Conservation (phyloP, 495 filamentous ascomycete species). For the Neurospora sp. region DNA sequence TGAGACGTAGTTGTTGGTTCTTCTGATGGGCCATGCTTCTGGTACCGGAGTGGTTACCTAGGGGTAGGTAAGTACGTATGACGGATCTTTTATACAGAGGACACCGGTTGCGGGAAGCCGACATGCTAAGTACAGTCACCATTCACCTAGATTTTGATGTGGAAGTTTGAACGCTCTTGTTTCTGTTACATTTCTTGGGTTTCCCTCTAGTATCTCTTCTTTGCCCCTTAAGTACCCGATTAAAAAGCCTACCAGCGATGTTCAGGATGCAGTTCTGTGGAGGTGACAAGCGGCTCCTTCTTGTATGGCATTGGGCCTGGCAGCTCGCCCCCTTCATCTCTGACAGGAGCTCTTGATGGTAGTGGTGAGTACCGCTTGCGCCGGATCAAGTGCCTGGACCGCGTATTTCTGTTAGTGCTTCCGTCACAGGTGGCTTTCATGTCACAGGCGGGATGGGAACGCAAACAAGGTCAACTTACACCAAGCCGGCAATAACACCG, state of each 20-base stretch:
- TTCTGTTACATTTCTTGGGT: not conserved
- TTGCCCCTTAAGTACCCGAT: not conserved
- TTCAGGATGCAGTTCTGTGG: not conserved
- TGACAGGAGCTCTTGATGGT: not conserved
- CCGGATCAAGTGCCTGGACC: not conserved
- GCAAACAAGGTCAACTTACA: not conserved
- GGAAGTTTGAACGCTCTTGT: not conserved
- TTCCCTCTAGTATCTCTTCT: not conserved
- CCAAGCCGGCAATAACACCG: not conserved
- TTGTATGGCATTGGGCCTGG: not conserved
- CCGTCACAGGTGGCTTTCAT: not conserved
- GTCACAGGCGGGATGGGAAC: not conserved
- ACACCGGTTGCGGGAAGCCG: not conserved
- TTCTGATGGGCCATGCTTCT: not conserved
- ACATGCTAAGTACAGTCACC: not conserved
- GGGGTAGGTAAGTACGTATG: not conserved
- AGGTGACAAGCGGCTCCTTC: not conserved
- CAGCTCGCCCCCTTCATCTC: not conserved
- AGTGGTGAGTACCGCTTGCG: not conserved
- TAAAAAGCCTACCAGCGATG: not conserved
- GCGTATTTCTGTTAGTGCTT: not conserved
- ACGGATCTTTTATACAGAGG: not conserved
- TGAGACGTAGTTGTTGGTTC: not conserved
- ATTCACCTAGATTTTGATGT: not conserved
- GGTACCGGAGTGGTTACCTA: not conserved